Percentiles rank a stretch among this genome's conserved stretches.
Evolutionary conservation across 495 filamentous ascomycete genomes (phyloP).

Genomic region (Copromyces sp.): DNA sequence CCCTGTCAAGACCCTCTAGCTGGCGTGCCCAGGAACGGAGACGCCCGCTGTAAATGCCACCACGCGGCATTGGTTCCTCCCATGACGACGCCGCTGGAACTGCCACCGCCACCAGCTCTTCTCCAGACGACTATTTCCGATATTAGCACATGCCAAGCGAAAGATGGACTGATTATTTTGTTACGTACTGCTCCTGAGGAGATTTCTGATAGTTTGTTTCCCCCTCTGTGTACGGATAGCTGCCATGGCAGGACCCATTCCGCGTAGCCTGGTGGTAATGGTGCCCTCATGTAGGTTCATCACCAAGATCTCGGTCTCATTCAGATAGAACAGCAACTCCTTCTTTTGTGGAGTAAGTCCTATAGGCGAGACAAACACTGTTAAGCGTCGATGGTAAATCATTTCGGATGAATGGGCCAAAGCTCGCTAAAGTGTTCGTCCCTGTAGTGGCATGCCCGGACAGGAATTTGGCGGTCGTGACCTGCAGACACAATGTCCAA

Average conservation of each 20-base stretch:
- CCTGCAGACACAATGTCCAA: constrained; percentile 77
- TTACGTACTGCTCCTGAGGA: constrained; percentile 44
- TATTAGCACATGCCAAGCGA: not conserved
- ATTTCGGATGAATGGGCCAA: constrained; percentile 65
- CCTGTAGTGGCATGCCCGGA: constrained; percentile 71
- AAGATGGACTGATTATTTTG: not conserved
- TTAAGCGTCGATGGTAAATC: constrained; percentile 35
- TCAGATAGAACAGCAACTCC: constrained; percentile 39
- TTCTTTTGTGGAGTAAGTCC: constrained; percentile 41
- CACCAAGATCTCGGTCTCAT: constrained; percentile 65
- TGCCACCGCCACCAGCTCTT: constrained; percentile 35
- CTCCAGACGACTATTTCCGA: constrained; percentile 51
- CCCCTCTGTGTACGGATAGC: constrained; percentile 25
- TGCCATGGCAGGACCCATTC: constrained; percentile 44
- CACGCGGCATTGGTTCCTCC: constrained; percentile 32
- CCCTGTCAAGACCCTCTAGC: constrained; percentile 36
- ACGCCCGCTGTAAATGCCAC: constrained; percentile 44
- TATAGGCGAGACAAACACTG: constrained; percentile 51
- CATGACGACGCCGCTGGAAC: constrained; percentile 31
- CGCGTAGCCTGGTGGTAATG: constrained; percentile 57
- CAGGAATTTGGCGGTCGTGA: constrained; percentile 69
- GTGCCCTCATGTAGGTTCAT: constrained; percentile 65
- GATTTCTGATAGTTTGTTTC: constrained; percentile 39
- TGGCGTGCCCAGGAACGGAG: constrained; percentile 49
- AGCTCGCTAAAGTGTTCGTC: constrained; percentile 73